Evolutionary conservation across 805 yeast genomes (phyloP), one percentile per base, ranked within the genome.

Genomic region (Pichia phayaonensis): DNA sequence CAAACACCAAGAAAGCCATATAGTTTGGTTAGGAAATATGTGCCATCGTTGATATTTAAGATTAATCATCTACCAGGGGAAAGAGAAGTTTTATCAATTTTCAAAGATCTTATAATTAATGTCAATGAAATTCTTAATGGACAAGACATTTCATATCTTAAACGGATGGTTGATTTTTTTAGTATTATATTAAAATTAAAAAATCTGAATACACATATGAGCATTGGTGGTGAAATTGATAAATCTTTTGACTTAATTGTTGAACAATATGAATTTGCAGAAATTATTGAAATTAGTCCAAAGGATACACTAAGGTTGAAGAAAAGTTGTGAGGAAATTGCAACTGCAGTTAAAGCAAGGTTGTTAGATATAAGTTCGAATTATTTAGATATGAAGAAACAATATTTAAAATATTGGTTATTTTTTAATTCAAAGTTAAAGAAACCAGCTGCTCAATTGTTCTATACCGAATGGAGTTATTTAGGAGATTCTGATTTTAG

Each of bases 401-500:
- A n/a, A 4, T 46, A 27, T 13, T n/a, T 54, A 5, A 46, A 42
- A 21, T 51, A 42, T 16, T 54, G 54, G 55, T 13, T 54, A 18
- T 54, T 36, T 15, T 40, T 49, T 2, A 31, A 49, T 22, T 18
- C 45, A 4, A 41, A 45, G 40, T 10, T 38, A 4, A 26, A 44
- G 22, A 45, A 48, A n/a, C 39, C 51, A 5, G 55, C 52, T 6
- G 36, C 48, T 34, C 54, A 56, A 2, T 27, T 66, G 23, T 50
- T 62, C 5, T 59, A 59, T 45, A 47, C 63, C 22, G 67, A 66
- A 20, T 66, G 70, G 70, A 48, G 50, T 0, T 65, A 63, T 46
- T 61, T 66, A 48, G 66, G 61, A 1, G 42, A 49, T 29, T 51
- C 45, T 4, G 22, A 34, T 4, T n/a, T 60, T 1, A 43, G 67